Evolutionary conservation across 192 early-diverging fungal genomes (phyloP), one percentile per base, ranked within the genome.

Genomic region (Backusella morwellensis): DNA sequence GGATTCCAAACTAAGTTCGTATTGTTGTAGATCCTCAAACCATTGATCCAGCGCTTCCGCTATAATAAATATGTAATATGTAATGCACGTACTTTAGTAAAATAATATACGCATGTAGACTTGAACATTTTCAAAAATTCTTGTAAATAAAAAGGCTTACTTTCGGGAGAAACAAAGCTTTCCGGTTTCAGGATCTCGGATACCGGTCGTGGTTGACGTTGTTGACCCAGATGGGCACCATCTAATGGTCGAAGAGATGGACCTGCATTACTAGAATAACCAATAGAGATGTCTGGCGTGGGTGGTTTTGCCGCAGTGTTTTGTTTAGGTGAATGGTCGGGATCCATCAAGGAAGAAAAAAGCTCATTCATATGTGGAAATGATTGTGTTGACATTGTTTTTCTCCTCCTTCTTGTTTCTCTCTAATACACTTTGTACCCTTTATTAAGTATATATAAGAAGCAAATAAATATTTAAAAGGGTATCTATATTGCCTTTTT

Each of bases 11-110:
- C 94, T 96, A 52, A 90, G 86, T 81, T 98, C 95, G 80, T 95
- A 97, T 81, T 96, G 92, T 80, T 92, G 91, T 59, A 98, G 81
- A 70, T 96, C 95, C 82, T 95, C 93, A 76, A 95, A 96, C 95
- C 95, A 97, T 70, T 90, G 87, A 82, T 97, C 96, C 36, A 96
- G 90, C 8, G 90, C 92, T 50, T 91, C 86, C n/a, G 88, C 84
- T 85, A 35, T 36, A n/a, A 76, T 26, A 35, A 32, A 76, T 38
- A 35, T 75, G 26, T 23, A 36, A 38, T 42, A 70, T 42, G 35
- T 14, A 44, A 70, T 42, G 21, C 38, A 42, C 35, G 23, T 71
- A 36, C 38, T 36, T 44, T 21, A 42, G 50, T 68, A 19, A 35
- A 68, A 68, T 12, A 3, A 3, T 0, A 12, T 7, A 3, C 11